phyloP scores from a whole-genome alignment of 345 rosid species.

The Limnanthes douglasii region DNA sequence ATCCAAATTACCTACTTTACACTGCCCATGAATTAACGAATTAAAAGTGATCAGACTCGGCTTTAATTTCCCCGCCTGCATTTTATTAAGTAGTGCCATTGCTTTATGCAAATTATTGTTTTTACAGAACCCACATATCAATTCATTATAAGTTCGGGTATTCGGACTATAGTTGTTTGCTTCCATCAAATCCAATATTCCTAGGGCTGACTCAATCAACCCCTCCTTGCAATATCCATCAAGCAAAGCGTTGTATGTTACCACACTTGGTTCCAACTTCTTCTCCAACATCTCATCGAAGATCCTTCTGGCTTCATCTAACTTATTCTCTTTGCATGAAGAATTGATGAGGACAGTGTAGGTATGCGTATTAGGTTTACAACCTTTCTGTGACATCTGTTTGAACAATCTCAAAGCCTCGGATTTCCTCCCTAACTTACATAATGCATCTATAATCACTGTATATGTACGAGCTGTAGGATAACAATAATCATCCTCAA shows the following conservation, averaged over 20 bases:
- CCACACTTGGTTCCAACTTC: slow-evolving; percentile 44
- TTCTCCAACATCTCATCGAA: slow-evolving; percentile 39
- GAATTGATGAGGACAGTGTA: slow-evolving; percentile 61
- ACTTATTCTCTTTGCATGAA: slow-evolving; percentile 34
- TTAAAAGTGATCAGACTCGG: slow-evolving; percentile 57
- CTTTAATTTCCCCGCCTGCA: slow-evolving; percentile 35
- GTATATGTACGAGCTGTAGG: slow-evolving; percentile 78
- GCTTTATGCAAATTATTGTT: slow-evolving; percentile 64
- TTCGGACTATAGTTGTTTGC: slow-evolving; percentile 40
- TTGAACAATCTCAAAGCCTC: slow-evolving; percentile 41
- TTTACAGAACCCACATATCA: slow-evolving; percentile 58
- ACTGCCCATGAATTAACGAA: slow-evolving; percentile 60
- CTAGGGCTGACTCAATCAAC: slow-evolving; percentile 37
- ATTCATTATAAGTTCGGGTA: slow-evolving; percentile 72
- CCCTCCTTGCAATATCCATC: slow-evolving; percentile 74
- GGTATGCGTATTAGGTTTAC: slow-evolving; percentile 63
- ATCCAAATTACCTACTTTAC: slow-evolving; percentile 54
- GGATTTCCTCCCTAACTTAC: slow-evolving; percentile 27
- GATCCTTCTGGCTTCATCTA: slow-evolving; percentile 47
- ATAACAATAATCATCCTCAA: slow-evolving; percentile 46
- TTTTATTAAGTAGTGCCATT: slow-evolving; percentile 45
- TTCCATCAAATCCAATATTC: slow-evolving; percentile 56
- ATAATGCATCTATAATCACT: slow-evolving; percentile 47
- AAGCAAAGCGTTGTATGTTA: slow-evolving; percentile 76
- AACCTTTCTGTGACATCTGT: slow-evolving; percentile 54